Evolutionary conservation across 139 green algal species (phyloP), one percentile per base, ranked within the genome.

Genomic region (Haematococcus sp.): DNA sequence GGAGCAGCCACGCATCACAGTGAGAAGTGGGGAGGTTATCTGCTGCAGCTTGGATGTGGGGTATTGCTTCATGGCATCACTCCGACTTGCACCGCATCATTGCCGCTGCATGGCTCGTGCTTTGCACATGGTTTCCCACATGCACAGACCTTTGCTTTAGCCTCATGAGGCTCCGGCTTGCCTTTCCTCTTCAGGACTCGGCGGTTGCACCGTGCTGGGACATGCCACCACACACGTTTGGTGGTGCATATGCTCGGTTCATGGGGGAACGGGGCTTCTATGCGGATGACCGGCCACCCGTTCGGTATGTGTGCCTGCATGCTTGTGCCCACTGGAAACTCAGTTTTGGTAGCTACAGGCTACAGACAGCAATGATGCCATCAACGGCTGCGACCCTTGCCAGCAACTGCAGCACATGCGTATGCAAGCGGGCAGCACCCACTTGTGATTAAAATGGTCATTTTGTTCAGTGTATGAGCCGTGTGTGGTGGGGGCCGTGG

Each of bases 231-330:
- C 73, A 68, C 43, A 95, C 88, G 0, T 97, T 98, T 88, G 95
- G 95, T 0, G 84, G 78, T 2, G 89, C 91, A 1, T 98, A 98
- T 61, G 90, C 89, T 0, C 25, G 74, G 4, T 98, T 98, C 85
- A 98, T 98, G 95, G 84, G 82, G 3, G 60, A 76, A 0, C 75
- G 94, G 1, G 76, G 84, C 67, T 98, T 98, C 74, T 54, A 68
- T 5, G 90, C 95, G 13, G 86, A 93, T 56, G 94, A 98, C 19
- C 79, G 95, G n/a, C 92, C 93, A 5, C 87, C 90, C 0, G 91
- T 95, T 22, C 72, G 92, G 80, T 88, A 54, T 15, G 44, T 66
- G 5, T 40, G 13, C 28, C 59, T 30, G 32, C 16, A 9, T 16
- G 40, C 40, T 49, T 11, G 40, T 11, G 7, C 7, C 40, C 40